Evolutionary conservation across 2,329 filamentous ascomycete genomes (phyloP).

Genomic region (Aspergillus terreus): DNA sequence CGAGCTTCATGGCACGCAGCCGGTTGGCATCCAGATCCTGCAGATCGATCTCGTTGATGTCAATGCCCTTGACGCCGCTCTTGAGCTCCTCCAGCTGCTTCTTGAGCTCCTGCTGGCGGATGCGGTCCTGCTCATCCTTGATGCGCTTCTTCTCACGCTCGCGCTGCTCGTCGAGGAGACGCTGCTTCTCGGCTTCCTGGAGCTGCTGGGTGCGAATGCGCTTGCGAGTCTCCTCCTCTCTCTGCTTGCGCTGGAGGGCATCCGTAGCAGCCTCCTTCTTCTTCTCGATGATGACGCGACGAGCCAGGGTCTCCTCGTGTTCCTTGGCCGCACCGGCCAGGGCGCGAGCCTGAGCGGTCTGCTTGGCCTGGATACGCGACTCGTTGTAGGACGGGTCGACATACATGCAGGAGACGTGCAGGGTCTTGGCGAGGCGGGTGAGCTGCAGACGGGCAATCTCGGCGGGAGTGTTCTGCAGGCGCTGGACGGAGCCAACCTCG

Average conservation of each 20-base stretch:
- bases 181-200: slow-evolving; percentile 83
- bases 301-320: slow-evolving; percentile 76
- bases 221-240: slow-evolving; percentile 87
- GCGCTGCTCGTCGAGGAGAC: slow-evolving; percentile 86
- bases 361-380: slow-evolving; percentile 71
- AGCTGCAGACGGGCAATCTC: slow-evolving; percentile 97
- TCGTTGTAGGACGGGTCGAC: slow-evolving; percentile 88
- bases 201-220: slow-evolving; percentile 80
- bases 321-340: slow-evolving; percentile 88
- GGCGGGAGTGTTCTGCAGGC: slow-evolving; percentile 93
- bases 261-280: slow-evolving; percentile 95
- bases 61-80: slow-evolving; percentile 77
- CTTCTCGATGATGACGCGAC: slow-evolving; percentile 90
- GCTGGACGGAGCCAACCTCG: slow-evolving; percentile 81
- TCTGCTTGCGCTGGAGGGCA: slow-evolving; percentile 80
- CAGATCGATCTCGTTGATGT: slow-evolving; percentile 67
- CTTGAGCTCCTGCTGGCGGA: slow-evolving; percentile 90
- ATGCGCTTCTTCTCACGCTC: slow-evolving; percentile 84
- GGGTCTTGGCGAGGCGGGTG: slow-evolving; percentile 81
- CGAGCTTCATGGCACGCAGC: slow-evolving; percentile 90
- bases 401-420: slow-evolving; percentile 93
- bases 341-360: slow-evolving; percentile 75
- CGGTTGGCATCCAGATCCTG: slow-evolving; percentile 84
- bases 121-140: slow-evolving; percentile 81
- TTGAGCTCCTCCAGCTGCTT: slow-evolving; percentile 90